These are phyloP conservation scores for Trichoderma gracile DNA, from an alignment of 2,329 filamentous ascomycete genomes.

Conservation along the genomic window DNA sequence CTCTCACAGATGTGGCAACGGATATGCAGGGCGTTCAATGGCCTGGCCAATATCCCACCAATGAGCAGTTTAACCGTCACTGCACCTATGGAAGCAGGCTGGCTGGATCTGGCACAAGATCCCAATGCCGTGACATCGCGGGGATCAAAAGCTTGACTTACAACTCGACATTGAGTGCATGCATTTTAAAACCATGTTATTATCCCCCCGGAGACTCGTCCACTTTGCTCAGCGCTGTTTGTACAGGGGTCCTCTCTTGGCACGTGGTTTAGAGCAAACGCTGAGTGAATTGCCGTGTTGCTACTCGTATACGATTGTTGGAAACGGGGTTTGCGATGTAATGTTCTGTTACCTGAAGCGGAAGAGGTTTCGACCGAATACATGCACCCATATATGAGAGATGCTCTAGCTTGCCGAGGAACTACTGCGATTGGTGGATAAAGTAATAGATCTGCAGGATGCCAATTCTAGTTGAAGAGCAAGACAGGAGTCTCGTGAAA, in stretches of 20 bases:
- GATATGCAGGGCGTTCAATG: background rate
- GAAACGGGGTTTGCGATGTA: no score
- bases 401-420: background rate
- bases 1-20: background rate
- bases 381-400: background rate
- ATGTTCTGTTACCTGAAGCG: background rate
- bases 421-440: constrained; percentile 16
- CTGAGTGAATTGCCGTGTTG: background rate
- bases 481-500: background rate
- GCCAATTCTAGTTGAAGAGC: background rate
- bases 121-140: background rate
- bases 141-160: background rate
- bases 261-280: background rate
- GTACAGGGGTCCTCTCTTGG: background rate
- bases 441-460: background rate
- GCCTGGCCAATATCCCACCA: constrained; percentile 1
- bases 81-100: background rate
- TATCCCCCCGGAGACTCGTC: background rate
- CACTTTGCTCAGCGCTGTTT: background rate
- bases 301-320: no score
- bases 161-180: background rate
- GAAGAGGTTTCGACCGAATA: background rate
- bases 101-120: background rate
- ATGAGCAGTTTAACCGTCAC: background rate
- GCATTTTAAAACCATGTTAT: background rate